phyloP scores from a whole-genome alignment of 805 yeast genomes.

The Middelhovenomyces tepae region DNA sequence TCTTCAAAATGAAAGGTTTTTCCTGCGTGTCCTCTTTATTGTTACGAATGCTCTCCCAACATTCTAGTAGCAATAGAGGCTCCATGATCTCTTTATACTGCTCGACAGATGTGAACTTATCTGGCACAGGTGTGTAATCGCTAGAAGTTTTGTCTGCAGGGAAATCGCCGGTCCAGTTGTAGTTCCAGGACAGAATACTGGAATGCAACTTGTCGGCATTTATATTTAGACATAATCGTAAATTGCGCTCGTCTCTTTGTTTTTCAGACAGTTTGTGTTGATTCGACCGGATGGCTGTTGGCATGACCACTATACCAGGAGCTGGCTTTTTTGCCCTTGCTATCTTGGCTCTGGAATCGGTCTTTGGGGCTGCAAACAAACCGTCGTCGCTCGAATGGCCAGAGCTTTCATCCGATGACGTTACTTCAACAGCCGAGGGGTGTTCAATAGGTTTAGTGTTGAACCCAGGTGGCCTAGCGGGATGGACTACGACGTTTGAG shows the following conservation, averaged over 20 bases:
- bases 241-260: slow-evolving; percentile 59
- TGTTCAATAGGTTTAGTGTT: too few species aligned
- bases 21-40: slow-evolving; percentile 50
- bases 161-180: slow-evolving; percentile 41
- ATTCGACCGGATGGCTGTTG: slow-evolving; percentile 15
- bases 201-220: slow-evolving; percentile 68
- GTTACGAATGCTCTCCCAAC: slow-evolving; percentile 84
- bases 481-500: slow-evolving; percentile 28
- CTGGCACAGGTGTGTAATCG: slow-evolving; percentile 42
- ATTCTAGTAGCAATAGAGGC: slow-evolving; percentile 78
- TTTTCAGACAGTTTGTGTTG: slow-evolving; percentile 28
- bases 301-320: slow-evolving; percentile 2
- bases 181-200: slow-evolving; percentile 70
- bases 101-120: slow-evolving; percentile 45
- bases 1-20: slow-evolving; percentile 52
- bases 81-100: slow-evolving; percentile 65
- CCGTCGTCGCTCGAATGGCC: slow-evolving; percentile 30
- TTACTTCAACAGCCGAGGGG: too few species aligned
- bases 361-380: slow-evolving; percentile 27
- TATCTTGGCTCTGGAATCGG: slow-evolving; percentile 5
- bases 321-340: slow-evolving; percentile 14
- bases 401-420: slow-evolving; percentile 33
- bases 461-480: slow-evolving; percentile 45
- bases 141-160: slow-evolving; percentile 34
- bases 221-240: slow-evolving; percentile 72